Evolutionary conservation across 192 early-diverging fungal species (phyloP), one percentile per base, ranked within the genome.

Genomic region (Umbelopsis vinacea): DNA sequence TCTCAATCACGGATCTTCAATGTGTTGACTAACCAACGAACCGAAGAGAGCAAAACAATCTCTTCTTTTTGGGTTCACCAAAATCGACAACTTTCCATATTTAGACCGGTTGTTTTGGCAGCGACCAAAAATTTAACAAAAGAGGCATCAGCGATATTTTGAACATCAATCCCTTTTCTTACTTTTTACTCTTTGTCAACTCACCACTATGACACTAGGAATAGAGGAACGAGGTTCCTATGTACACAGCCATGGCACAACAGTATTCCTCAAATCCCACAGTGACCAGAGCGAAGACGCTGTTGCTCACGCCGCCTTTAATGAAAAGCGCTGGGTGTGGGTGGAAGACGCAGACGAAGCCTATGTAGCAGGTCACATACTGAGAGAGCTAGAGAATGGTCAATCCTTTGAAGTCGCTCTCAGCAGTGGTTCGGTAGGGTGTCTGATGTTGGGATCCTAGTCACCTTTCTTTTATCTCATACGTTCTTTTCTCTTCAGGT

Each of bases 251-350:
- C 69, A 79, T 66, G 77, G 77, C 29, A 74, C 77, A 17, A 74
- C 71, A 48, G 73, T 74, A 11, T 79, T 71, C 38, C 43, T 79
- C 19, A 60, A 70, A 5, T 67, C 71, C 33, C 67, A 70, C 45
- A 45, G 79, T 24, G 81, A 83, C 23, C 79, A 73, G 11, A 80
- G 81, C 6, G 63, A 80, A 33, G 90, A 93, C 73, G 85, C 89
- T 9, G 82, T 93, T 9, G 88, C 85, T 11, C 87, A 89, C 69
- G 90, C 92, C 43, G 89, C 93, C 68, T 97, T 95, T 74, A 92
- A 91, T 53, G 95, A 99, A 80, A 96, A 96, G 81, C 96, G 92
- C 52, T 99, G 95, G 95, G 93, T 97, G 46, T 99, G 96, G 97
- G 91, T 99, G 47, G 89, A 92, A 55, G 92, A 99, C 84, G 90